Conservation (phyloP, 1,284 basidiomycete species). For the Malassezia obtusa region DNA sequence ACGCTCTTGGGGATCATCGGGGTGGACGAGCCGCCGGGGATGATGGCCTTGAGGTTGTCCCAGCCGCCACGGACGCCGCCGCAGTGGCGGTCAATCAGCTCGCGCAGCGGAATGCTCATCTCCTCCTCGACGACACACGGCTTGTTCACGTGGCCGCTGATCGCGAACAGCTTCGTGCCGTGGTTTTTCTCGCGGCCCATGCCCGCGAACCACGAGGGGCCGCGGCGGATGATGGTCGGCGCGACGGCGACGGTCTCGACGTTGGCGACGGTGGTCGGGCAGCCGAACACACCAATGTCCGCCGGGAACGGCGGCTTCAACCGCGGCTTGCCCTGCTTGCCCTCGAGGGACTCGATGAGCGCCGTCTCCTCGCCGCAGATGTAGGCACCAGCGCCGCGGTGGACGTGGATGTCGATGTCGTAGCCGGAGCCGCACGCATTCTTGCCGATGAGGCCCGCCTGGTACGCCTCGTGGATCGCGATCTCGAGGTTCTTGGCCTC, state of each 20-base stretch:
- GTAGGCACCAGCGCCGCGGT: conserved; percentile 93
- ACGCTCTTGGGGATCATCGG: conserved; percentile 71
- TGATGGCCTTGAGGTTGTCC: conserved; percentile 88
- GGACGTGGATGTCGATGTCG: conserved; percentile 89
- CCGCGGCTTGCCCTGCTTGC: conserved; percentile 95
- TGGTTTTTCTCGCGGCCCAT: conserved; percentile 89
- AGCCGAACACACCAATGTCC: conserved; percentile 91
- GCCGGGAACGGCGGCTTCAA: conserved; percentile 99
- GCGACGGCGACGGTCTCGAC: conserved; percentile 97
- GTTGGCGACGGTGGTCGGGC: conserved; percentile 93
- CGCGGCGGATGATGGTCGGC: conserved; percentile 88
- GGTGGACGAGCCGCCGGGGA: conserved; percentile 89
- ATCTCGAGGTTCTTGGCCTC: conserved; percentile 87
- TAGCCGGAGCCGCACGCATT: conserved; percentile 87
- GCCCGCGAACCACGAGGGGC: conserved; percentile 79
- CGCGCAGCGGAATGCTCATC: conserved; percentile 91
- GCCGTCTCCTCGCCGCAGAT: conserved; percentile 99
- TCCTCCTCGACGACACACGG: conserved; percentile 97
- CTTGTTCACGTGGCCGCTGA: conserved; percentile 94
- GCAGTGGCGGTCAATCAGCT: conserved; percentile 91
- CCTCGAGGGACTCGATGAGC: conserved; percentile 86
- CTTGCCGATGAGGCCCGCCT: conserved; percentile 79
- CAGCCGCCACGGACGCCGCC: conserved; percentile 89
- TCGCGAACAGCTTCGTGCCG: conserved; percentile 90
- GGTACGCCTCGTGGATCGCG: conserved; percentile 91